phyloP scores from a whole-genome alignment of 2,329 filamentous ascomycete genomes.

The Metarhizium rileyi region DNA sequence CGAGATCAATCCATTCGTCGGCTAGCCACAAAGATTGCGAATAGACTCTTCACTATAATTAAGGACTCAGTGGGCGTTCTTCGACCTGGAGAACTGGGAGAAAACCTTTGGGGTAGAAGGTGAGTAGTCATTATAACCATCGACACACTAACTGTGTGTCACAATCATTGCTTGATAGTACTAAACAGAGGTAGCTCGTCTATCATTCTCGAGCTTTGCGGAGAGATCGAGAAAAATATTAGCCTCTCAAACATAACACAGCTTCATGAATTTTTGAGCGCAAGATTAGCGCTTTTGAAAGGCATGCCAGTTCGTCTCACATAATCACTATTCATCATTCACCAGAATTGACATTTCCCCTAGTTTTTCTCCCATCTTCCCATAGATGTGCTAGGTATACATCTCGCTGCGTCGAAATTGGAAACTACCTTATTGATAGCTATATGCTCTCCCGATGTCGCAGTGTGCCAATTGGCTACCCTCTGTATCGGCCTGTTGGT shows the following conservation, averaged over 20 bases:
- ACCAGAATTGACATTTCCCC: slow-evolving; percentile 6
- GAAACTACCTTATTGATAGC: slow-evolving; percentile 55
- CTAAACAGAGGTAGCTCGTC: slow-evolving; percentile 16
- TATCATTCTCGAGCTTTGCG: slow-evolving; percentile 38
- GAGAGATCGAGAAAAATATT: slow-evolving; percentile 33
- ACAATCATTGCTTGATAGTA: neutral
- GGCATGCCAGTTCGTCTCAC: slow-evolving; percentile 34
- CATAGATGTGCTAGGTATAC: slow-evolving; percentile 45
- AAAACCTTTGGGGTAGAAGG: slow-evolving; percentile 45
- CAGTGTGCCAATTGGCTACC: slow-evolving; percentile 55
- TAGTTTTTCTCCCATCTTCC: slow-evolving; percentile 46
- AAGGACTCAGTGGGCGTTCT: slow-evolving; percentile 17
- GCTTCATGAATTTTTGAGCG: slow-evolving; percentile 47
- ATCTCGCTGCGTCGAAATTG: slow-evolving; percentile 41
- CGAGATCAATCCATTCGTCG: slow-evolving; percentile 38
- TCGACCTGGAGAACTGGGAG: slow-evolving; percentile 18
- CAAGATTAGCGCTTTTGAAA: slow-evolving; percentile 42
- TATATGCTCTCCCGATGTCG: slow-evolving; percentile 55
- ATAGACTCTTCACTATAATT: slow-evolving; percentile 32
- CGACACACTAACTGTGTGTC: neutral
- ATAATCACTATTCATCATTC: neutral
- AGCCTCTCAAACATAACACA: slow-evolving; percentile 34
- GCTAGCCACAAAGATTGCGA: slow-evolving; percentile 37
- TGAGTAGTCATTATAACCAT: slow-evolving; percentile 22
- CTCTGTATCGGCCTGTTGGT: slow-evolving; percentile 51